Evolutionary conservation across 2,329 filamentous ascomycete species (phyloP), one percentile per base, ranked within the genome.

Genomic region (Cytospora paraplurivora): DNA sequence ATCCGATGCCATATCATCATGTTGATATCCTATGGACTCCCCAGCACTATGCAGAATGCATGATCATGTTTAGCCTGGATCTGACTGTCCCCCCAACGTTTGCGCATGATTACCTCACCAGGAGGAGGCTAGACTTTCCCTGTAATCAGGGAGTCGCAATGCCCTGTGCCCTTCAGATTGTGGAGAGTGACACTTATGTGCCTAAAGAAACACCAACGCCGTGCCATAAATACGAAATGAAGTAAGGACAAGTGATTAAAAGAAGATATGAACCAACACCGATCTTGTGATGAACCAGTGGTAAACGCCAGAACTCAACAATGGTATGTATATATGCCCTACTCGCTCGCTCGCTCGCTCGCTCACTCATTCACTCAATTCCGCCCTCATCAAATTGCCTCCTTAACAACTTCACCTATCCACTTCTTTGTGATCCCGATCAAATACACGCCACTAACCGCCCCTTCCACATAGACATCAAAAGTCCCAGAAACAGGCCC

Each of bases 191-290:
- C 17, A n/a, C 12, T 32, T 27, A 21, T 13, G 21, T 37, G 17
- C 38, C 38, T 53, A 37, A 38, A 61, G 27, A 61, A 27, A 38
- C 55, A 35, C 33, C 11, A 61, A 61, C 34, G 51, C 59, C 51
- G 49, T 50, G 59, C 59, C 51, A 52, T 41, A 38, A 11, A 19
- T n/a, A n/a, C n/a, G n/a, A 60, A 55, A n/a, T 13, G 37, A 3
- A 47, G 5, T 19, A 47, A 50, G 38, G 49, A n/a, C 19, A 13
- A 32, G 15, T 7, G 8, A 10, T 4, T 12, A 3, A n/a, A 44
- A 17, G n/a, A 8, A 7, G 13, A 13, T 4, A 19, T 17, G n/a
- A 38, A 55, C 7, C 10, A 61, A 55, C 10, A 19, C 27, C 21
- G 13, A 49, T 49, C 49, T 37, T 49, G 37, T 55, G 55, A 49